phyloP scores from a whole-genome alignment of 345 rosid genomes.

The Citrus australasica region DNA sequence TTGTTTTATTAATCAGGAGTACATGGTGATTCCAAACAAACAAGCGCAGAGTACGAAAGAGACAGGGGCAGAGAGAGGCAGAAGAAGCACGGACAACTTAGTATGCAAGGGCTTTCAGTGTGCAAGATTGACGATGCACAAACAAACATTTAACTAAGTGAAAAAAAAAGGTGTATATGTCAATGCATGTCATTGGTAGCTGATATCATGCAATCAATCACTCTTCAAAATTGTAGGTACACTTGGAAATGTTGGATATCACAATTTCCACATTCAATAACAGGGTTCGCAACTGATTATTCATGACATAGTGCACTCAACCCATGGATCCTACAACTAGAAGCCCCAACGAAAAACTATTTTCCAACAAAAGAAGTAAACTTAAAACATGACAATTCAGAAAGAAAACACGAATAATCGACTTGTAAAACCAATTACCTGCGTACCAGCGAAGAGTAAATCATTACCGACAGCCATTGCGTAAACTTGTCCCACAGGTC shows the following conservation, averaged over 20 bases:
- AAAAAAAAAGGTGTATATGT: neutral
- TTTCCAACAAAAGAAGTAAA: neutral
- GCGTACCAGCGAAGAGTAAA: constrained; percentile 86
- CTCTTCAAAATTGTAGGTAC: neutral
- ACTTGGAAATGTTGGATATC: neutral
- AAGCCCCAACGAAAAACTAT: constrained; percentile 1
- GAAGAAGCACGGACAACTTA: neutral
- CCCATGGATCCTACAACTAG: neutral
- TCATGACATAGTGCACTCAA: neutral
- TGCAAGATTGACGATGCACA: neutral
- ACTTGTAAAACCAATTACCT: constrained; percentile 39
- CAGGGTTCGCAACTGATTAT: neutral
- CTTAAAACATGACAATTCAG: neutral
- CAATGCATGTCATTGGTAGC: neutral
- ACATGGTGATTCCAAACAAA: neutral
- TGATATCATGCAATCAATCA: neutral
- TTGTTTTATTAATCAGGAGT: neutral
- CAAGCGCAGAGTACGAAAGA: neutral
- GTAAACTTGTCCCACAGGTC: constrained; percentile 95
- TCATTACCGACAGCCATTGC: constrained; percentile 78
- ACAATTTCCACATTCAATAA: neutral
- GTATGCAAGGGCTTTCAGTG: neutral
- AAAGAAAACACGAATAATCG: neutral
- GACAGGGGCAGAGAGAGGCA: neutral
- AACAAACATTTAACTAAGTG: neutral